Evolutionary conservation across 768 basidiomycete species (phyloP).

Genomic region (Guyanaporus albipodus): DNA sequence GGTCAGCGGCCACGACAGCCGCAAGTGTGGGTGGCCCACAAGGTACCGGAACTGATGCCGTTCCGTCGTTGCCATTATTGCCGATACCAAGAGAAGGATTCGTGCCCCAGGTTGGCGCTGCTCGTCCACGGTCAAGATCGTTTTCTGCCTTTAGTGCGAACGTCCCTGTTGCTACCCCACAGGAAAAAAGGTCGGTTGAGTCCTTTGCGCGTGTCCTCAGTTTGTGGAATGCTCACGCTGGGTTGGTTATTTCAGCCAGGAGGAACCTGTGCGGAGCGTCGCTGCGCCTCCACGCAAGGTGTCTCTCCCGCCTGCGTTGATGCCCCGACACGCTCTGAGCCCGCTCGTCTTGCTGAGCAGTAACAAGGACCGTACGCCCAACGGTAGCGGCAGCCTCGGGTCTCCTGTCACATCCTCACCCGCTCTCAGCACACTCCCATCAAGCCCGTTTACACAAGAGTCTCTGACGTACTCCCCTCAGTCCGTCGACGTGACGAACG

Average conservation of each 20-base stretch:
- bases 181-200: slow-evolving; percentile 18
- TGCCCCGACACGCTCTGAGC: slow-evolving; percentile 14
- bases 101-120: slow-evolving; percentile 48
- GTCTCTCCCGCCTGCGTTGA: slow-evolving; percentile 21
- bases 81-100: slow-evolving; percentile 60
- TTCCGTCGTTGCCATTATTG: not conserved
- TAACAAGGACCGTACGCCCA: slow-evolving; percentile 4
- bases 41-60: not conserved
- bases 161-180: not conserved
- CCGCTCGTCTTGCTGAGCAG: slow-evolving; percentile 15
- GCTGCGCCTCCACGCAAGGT: slow-evolving; percentile 1
- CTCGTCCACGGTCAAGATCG: slow-evolving; percentile 61
- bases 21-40: not conserved
- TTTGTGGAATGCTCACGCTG: not conserved
- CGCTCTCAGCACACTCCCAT: slow-evolving; percentile 33
- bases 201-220: not conserved
- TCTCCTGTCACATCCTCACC: slow-evolving; percentile 33
- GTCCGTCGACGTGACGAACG: slow-evolving; percentile 2
- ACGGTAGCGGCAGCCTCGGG: not conserved
- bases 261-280: slow-evolving; percentile 19
- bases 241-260: slow-evolving; percentile 12
- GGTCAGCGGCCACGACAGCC: slow-evolving; percentile 7
- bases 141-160: slow-evolving; percentile 66
- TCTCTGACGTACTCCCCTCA: slow-evolving; percentile 8
- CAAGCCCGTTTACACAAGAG: slow-evolving; percentile 36